Base-by-base conservation (phyloP, 208 protist genomes). In the Leishmania gerbilli region DNA sequence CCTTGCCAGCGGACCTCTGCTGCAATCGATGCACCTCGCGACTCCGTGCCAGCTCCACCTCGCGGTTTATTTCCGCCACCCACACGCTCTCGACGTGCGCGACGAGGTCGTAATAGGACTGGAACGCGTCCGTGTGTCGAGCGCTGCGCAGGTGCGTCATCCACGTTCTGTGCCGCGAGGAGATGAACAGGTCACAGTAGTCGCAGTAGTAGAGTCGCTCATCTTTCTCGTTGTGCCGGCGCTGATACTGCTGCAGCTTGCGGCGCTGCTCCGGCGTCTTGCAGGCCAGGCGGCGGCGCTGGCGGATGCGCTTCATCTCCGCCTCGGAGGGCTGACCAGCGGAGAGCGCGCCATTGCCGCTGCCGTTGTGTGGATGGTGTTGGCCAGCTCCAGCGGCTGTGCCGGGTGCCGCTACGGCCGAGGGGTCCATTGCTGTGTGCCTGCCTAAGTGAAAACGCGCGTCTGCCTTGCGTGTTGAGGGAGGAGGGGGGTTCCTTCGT, bases 181-280 rank as follows among this genome's bases (percentile, higher is more conserved):
- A 94, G 53, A 97, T 75, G 72, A 97, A 97, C 27, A 96, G 65
- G 81, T 97, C 92, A 68, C 94, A 97, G 87, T 96, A 96, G 79
- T 96, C 92, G 80, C 94, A 97, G 85, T 96, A 97, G 74, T 87
- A 88, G 27, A 97, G 82, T 4, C 84, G 85, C 19, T 87, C 92
- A 75, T 97, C 92, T 42, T 90, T 87, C 67, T 97, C 94, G 80
- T 96, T 97, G 83, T 97, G 94, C 2, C 94, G 87, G 15, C 94
- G 91, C 34, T 83, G 68, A 78, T 95, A 97, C 78, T 92, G 91
- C 31, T 91, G 79, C 7, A 88, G 74, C 21, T 80, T 82, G 24
- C 87, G 88, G n/a, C 90, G 92, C 78, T 93, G 90, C 82, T 91
- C 88, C 0, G 89, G 87, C 1, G 90, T 90, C 82, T 91, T 95